Base-by-base conservation (phyloP, 2,329 filamentous ascomycete species). In the Epichloe uncinata region DNA sequence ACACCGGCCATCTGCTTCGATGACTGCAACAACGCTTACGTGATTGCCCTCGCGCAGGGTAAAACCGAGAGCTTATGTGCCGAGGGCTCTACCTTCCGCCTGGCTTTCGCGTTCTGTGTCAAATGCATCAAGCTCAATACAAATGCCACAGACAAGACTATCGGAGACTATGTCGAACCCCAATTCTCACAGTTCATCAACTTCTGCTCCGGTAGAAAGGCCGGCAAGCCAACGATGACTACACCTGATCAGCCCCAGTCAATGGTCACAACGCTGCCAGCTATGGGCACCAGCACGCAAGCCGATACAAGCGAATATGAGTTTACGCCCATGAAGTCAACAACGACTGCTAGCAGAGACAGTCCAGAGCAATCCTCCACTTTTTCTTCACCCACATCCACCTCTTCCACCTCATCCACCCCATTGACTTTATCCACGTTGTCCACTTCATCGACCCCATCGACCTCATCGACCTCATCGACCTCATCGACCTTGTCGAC, bases 31-130 rank as follows among this genome's bases (percentile, higher is more conserved):
- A 66, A 70, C 33, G 71, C 70, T 15, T 68, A 61, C 35, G 42
- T 89, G 3, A 73, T 76, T 55, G 76, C 67, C 0, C 66, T 75
- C 50, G 55, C 52, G 0, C 53, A 66, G 1, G 81, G 81, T 26
- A 78, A 79, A 57, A 61, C 59, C 0, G 52, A 66, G 0, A 55
- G 43, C 0, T 69, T 83, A 1, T 84, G 81, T 58, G 55, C 48
- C 0, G 0, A 47, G 0, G 60, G 47, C 6, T 77, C 75, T 0
- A 51, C 61, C 0, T 84, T 80, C 62, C 43, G 45, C 3, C 43
- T 48, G 0, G 59, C 60, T 20, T 63, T 69, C 11, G 15, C 47
- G 0, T 42, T 50, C 1, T 84, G 79, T 61, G 22, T 57, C 0
- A 4, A 4, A 0, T 82, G 78, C 54, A 65, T 77, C 44, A 15